Evolutionary conservation across 2,329 filamentous ascomycete genomes (phyloP).

Genomic region (Tolypocladium guangdongense): DNA sequence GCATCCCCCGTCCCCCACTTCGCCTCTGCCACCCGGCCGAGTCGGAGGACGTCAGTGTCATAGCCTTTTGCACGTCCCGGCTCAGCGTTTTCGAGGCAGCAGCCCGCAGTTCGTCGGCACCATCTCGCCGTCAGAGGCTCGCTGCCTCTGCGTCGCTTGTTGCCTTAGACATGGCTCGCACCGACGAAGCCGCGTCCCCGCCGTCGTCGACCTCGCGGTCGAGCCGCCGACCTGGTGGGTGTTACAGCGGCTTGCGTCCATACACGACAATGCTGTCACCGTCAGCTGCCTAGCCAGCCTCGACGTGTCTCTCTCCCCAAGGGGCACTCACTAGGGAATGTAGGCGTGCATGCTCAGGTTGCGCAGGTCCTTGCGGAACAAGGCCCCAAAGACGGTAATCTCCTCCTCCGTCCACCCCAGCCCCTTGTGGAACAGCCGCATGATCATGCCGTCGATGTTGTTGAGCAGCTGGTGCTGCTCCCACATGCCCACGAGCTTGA

Average conservation of each 20-base stretch:
- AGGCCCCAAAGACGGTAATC: conserved; percentile 14
- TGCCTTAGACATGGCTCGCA: no score
- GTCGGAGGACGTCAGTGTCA: no score
- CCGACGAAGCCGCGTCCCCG: no score
- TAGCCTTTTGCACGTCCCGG: no score
- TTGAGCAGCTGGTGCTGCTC: conserved; percentile 10
- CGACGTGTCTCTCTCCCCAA: background rate
- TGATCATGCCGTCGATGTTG: conserved; percentile 17
- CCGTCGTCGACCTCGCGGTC: background rate
- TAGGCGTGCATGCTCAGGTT: conserved; percentile 19
- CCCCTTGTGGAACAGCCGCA: conserved; percentile 20
- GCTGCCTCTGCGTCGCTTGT: no score
- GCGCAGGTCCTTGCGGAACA: conserved; percentile 18
- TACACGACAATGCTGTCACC: background rate
- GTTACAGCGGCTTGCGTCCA: background rate
- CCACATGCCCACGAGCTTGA: conserved; percentile 34
- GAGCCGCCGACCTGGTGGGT: background rate
- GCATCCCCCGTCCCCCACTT: no score
- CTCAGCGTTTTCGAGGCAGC: no score
- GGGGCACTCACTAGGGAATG: conserved; percentile 17
- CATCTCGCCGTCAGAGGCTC: no score
- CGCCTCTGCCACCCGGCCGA: no score
- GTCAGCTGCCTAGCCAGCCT: background rate
- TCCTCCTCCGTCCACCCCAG: conserved; percentile 19
- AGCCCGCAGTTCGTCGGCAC: no score